Evolutionary conservation across 2,329 filamentous ascomycete species (phyloP), one percentile per base, ranked within the genome.

Genomic region (Chaetomium sp.): DNA sequence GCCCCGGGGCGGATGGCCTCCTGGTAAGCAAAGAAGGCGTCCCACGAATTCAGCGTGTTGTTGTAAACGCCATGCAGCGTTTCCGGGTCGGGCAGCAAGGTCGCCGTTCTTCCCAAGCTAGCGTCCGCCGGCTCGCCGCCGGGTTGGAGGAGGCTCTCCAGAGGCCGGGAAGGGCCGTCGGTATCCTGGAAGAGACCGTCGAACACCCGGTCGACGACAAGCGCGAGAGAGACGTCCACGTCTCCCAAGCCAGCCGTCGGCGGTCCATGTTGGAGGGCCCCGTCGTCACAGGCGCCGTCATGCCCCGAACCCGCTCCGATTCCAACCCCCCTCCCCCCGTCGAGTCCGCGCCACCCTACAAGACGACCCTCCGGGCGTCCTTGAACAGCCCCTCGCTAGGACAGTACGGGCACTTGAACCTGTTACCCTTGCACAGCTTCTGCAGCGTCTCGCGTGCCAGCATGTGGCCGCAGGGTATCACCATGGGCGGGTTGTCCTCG

Each of bases 331-430:
- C 31, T 42, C 7, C 12, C n/a, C 57, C 29, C 47, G 42, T 51
- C 45, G 45, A 50, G 57, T 45, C 25, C 13, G 6, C 29, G 16
- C 19, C 27, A 27, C 33, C 54, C 67, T 78, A 92, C 54, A 93
- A 76, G 59, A 87, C 87, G 53, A 95, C 89, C 75, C 89, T 87
- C 71, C 82, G 85, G 7, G 93, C 92, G 62, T 97, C 92, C 69
- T 86, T 87, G 1, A 90, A 81, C 69, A 89, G 83, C 54, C 92
- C 92, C 77, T 98, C 94, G 33, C 81, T 87, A 0, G 95, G 95
- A 74, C 95, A 99, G 75, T 99, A 99, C 0, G 95, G 95, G 73
- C 95, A 99, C 77, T 99, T 99, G 82, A 96, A 96, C 65, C 90
- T 82, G 50, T 81, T 85, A 0, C 90, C 89, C 78, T 96, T 96